Base-by-base conservation (phyloP, 352 stramenopile genomes). In the Phytopythium cucurbitacearum region DNA sequence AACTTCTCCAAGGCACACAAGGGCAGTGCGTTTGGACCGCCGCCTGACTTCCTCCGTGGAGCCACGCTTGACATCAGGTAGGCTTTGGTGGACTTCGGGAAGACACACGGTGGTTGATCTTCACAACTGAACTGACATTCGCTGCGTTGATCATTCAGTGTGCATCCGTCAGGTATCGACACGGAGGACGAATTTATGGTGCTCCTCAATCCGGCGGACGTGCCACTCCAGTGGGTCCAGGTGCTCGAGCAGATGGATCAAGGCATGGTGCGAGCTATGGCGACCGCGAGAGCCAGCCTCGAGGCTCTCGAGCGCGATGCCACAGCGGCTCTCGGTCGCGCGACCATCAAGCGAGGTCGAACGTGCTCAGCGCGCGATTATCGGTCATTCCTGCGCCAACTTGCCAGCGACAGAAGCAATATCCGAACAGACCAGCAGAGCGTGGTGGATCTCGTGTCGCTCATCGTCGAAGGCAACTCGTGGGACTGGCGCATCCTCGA, bases 191-290 rank as follows among this genome's bases (percentile, higher is more conserved):
- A 86, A 56, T 88, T 85, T 44, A 66, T 57, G 7, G 69, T 88
- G 8, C 59, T 59, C 4, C 50, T 88, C 28, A 85, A 85, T 39
- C 71, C 76, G 3, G 69, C 77, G 0, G 77, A 88, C 51, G 77
- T 88, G 7, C 77, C 74, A 3, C 51, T 86, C 4, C 77, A 88
- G 42, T 88, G 77, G 77, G 53, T 86, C n/a, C 67, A 84, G 58
- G 64, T 84, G 32, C 51, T 88, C 3, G 74, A 86, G 48, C 65
- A 55, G 11, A 60, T 88, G 3, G 77, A 88, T 47, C 53, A 49
- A 1, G 47, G 59, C 7, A 83, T 88, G 72, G 50, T 83, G 4
- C 1, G 44, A n/a, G 73, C 71, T 45, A 86, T 88, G 63, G 65
- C 68, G 6, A 48, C 57, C 16, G 67, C 77, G 1, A 65, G 58